A percentile compares a stretch with the other conserved stretches of the same genome.
Evolutionary conservation across 768 basidiomycete species (phyloP).

Genomic region (Termitomyces sp.): DNA sequence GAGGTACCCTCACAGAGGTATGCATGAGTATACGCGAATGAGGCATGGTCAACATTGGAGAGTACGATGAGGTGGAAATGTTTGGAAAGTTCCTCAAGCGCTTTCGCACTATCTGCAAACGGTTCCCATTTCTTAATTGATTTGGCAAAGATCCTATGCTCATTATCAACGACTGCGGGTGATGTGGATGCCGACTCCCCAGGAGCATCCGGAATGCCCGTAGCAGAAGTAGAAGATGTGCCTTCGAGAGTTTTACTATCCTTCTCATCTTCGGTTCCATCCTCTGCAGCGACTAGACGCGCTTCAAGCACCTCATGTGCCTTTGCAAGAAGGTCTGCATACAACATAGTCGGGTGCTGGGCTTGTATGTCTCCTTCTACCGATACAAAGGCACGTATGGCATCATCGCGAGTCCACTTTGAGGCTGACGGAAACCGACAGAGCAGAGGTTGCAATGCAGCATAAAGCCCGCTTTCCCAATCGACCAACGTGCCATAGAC

Average conservation of each 20-base stretch:
- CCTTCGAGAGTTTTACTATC: constrained; percentile 16
- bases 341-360: constrained; percentile 53
- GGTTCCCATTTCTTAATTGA: constrained; percentile 60
- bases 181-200: constrained; percentile 15
- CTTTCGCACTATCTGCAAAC: constrained; percentile 62
- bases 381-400: constrained; percentile 43
- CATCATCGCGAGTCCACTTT: constrained; percentile 46
- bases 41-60: constrained; percentile 68
- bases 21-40: constrained; percentile 56
- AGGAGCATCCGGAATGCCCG: background rate
- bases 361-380: constrained; percentile 55
- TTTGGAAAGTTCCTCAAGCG: constrained; percentile 53
- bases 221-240: constrained; percentile 5
- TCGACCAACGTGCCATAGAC: constrained; percentile 77
- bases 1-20: constrained; percentile 41
- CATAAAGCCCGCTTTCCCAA: constrained; percentile 69
- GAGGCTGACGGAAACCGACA: constrained; percentile 32
- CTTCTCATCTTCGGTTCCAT: constrained; percentile 9
- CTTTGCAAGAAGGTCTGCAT: constrained; percentile 56
- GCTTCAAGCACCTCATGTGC: constrained; percentile 33
- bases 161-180: constrained; percentile 13
- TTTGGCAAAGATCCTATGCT: constrained; percentile 48
- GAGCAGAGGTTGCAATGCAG: constrained; percentile 49
- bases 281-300: constrained; percentile 27
- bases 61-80: constrained; percentile 69